phyloP scores from a whole-genome alignment of 1,139 yeast genomes.

The Candida glucosophila region DNA sequence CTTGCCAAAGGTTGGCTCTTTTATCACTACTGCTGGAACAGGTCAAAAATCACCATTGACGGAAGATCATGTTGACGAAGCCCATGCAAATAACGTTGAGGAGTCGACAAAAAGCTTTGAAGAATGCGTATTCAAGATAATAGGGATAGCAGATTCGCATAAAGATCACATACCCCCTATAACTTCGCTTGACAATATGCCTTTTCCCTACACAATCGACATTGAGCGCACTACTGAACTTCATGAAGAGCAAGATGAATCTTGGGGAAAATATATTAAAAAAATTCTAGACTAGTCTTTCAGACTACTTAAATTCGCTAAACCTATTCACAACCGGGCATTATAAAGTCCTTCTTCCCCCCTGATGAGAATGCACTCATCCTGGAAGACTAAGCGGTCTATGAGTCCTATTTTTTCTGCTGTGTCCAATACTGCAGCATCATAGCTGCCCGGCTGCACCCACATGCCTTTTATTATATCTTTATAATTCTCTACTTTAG shows the following conservation, averaged over 20 bases:
- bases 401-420: slow-evolving; percentile 30
- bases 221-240: slow-evolving; percentile 13
- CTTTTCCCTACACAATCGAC: slow-evolving; percentile 51
- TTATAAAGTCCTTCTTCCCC: slow-evolving; percentile 50
- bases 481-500: slow-evolving; percentile 19
- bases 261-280: slow-evolving; percentile 44
- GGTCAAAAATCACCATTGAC: neutral
- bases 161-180: slow-evolving; percentile 71
- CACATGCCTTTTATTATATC: slow-evolving; percentile 50
- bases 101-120: slow-evolving; percentile 32
- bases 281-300: slow-evolving; percentile 27
- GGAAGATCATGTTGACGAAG: slow-evolving; percentile 1
- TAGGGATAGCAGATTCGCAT: slow-evolving; percentile 43
- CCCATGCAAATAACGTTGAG: slow-evolving; percentile 9
- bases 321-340: slow-evolving; percentile 14
- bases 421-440: slow-evolving; percentile 39
- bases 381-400: slow-evolving; percentile 46
- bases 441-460: slow-evolving; percentile 80
- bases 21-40: neutral
- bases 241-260: slow-evolving; percentile 16
- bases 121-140: slow-evolving; percentile 35
- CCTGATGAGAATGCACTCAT: slow-evolving; percentile 60
- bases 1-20: slow-evolving; percentile 6
- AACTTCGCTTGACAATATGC: slow-evolving; percentile 54
- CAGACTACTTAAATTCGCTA: slow-evolving; percentile 1